Evolutionary conservation across 331 rosid genomes (phyloP), one percentile per base, ranked within the genome.

Genomic region (Pyrus hybrid): DNA sequence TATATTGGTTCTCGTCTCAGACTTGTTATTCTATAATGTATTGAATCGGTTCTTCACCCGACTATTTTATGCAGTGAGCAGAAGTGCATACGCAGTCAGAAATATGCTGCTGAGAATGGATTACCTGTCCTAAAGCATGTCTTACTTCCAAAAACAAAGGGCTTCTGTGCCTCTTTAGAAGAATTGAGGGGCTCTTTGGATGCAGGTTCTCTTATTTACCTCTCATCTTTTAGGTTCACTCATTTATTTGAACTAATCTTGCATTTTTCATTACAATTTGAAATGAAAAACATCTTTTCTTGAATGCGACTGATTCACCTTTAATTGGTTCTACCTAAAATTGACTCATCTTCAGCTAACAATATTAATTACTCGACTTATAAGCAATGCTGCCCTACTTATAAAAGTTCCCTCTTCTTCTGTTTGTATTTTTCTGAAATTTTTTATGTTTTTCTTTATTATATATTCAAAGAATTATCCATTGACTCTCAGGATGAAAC

Each of bases 61-160:
- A 70, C 82, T 80, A 51, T 70, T 77, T 69, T 47, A 21, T 83
- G 83, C 74, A 91, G 97, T 32, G 95, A 89, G 76, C 85, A 83
- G 81, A 91, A 91, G 87, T 80, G 93, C 84, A 81, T 82, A 56
- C 89, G 89, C 23, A 89, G 83, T 82, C 83, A 91, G 87, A 91
- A 91, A n/a, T 85, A 91, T 77, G 97, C 95, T 71, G 88, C 86
- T 13, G 91, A 89, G 78, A 87, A 80, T n/a, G 93, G 89, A 73
- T 84, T 91, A 74, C 95, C 97, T 1, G 35, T 85, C 79, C 80
- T 91, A 35, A 89, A 86, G 54, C 77, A 87, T 71, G 91, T 89
- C 75, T 77, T 91, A 73, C 91, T 89, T 84, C 97, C 97, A 7
- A 91, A 76, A 88, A 85, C 95, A 61, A 89, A 80, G 77, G 97